Evolutionary conservation across 73 alveolate genomes (phyloP), one percentile per base, ranked within the genome.

Genomic region (Paramecium pentaurelia): DNA sequence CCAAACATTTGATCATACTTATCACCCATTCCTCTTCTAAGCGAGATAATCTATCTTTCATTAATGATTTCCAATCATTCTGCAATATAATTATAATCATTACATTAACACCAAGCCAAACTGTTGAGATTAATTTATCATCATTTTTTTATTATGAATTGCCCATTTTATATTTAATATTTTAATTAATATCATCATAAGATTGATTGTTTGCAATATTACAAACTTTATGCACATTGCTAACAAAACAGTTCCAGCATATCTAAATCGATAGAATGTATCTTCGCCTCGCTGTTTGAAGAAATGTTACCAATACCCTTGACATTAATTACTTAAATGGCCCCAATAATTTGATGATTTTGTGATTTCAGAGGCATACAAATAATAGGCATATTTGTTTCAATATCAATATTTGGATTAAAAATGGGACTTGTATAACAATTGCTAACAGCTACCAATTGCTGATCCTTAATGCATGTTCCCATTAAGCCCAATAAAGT

Each of bases 311-410:
- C 92, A 8, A 95, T 93, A n/a, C 97, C 97, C 59, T 88, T 59
- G 25, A 88, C 77, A 71, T 95, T 93, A 3, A 93, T 93, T 3
- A 93, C 95, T 86, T 95, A 30, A 27, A 95, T 58, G 12, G 92
- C 92, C 11, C 95, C 96, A 18, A 88, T 59, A 0, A 45, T 40
- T 20, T 40, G 22, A 60, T 71, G 34, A 2, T 60, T 49, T 10
- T 54, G 38, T 1, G 58, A 45, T 28, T 86, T 27, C 14, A 95
- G 73, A 3, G 98, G 98, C 70, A 93, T 91, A 28, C 94, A 77
- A 18, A 95, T 40, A 18, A 94, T 92, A 0, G 98, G 98, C 96
- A 93, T 95, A 60, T 93, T 75, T 10, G 98, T 95, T 11, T 93
- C 95, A 6, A 95, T 84, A 77, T 95, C 98, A 49, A 95, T 91